phyloP scores from a whole-genome alignment of 2,329 filamentous ascomycete genomes.

The Mycosphaerella arachidis region DNA sequence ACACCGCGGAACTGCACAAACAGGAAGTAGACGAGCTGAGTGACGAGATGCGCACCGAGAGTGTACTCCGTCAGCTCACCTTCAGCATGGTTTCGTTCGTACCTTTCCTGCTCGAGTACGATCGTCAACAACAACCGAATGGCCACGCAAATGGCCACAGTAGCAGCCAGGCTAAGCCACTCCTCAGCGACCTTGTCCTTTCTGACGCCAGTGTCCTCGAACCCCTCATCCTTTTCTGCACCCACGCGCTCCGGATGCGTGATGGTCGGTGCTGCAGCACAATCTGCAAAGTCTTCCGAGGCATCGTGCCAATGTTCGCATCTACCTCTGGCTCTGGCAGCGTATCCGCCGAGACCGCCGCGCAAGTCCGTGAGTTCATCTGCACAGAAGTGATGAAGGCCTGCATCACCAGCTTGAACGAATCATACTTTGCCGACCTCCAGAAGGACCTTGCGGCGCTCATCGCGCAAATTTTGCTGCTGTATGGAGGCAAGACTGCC shows the following conservation, averaged over 20 bases:
- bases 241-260: slow-evolving; percentile 81
- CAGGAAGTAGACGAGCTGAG: slow-evolving; percentile 69
- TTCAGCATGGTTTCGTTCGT: slow-evolving; percentile 91
- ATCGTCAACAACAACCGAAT: slow-evolving; percentile 44
- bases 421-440: slow-evolving; percentile 93
- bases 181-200: slow-evolving; percentile 78
- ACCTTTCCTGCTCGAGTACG: slow-evolving; percentile 72
- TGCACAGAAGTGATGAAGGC: slow-evolving; percentile 83
- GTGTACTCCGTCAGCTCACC: slow-evolving; percentile 86
- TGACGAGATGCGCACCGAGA: slow-evolving; percentile 98
- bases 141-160: slow-evolving; percentile 13
- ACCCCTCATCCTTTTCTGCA: slow-evolving; percentile 85
- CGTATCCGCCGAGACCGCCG: slow-evolving; percentile 42
- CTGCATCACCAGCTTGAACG: slow-evolving; percentile 84
- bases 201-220: slow-evolving; percentile 74
- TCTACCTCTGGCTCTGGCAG: slow-evolving; percentile 40
- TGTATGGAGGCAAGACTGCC: slow-evolving; percentile 64
- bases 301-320: slow-evolving; percentile 73
- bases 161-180: slow-evolving; percentile 37
- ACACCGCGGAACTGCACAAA: slow-evolving; percentile 54
- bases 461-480: slow-evolving; percentile 77
- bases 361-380: slow-evolving; percentile 80
- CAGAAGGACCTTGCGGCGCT: slow-evolving; percentile 87
- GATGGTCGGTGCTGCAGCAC: slow-evolving; percentile 85
- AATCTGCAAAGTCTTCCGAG: slow-evolving; percentile 80